phyloP scores from a whole-genome alignment of 1,284 basidiomycete species.

The Rhizopogon hawkerae region DNA sequence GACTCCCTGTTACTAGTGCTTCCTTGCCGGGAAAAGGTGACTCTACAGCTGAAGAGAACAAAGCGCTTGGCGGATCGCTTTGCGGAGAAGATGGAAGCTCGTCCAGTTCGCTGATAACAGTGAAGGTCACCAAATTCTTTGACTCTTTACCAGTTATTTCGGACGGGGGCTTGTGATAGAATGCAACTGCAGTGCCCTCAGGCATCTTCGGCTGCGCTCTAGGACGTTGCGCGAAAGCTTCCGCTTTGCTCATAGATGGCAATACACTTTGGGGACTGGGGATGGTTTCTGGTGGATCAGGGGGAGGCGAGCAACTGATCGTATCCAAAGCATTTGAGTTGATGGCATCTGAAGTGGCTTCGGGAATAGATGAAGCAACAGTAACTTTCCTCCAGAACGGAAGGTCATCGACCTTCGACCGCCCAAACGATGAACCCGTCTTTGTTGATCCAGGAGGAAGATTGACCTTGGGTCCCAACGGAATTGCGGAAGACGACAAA shows the following conservation, averaged over 20 bases:
- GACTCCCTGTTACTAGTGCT: conserved; percentile 8
- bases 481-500: conserved; percentile 5
- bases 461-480: conserved; percentile 34
- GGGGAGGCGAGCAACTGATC: conserved; percentile 24
- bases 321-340: conserved; percentile 16
- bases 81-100: conserved; percentile 17
- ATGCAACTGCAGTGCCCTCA: conserved; percentile 60
- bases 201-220: conserved; percentile 34
- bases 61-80: conserved; percentile 17
- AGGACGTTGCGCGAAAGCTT: conserved; percentile 18
- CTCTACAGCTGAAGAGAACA: conserved; percentile 19
- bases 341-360: conserved; percentile 6
- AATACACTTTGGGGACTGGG: conserved; percentile 11
- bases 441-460: conserved; percentile 31
- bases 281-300: conserved; percentile 9
- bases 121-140: conserved; percentile 53
- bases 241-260: conserved; percentile 11
- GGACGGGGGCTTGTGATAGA: conserved; percentile 54
- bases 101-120: conserved; percentile 68
- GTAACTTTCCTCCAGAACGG: conserved; percentile 50
- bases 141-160: conserved; percentile 37
- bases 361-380: conserved; percentile 8
- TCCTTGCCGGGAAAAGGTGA: conserved; percentile 6
- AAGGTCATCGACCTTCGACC: conserved; percentile 40
- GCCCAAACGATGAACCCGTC: conserved; percentile 32